Evolutionary conservation across 2,329 filamentous ascomycete genomes (phyloP).

Genomic region (Ceratocystis smalleyi): DNA sequence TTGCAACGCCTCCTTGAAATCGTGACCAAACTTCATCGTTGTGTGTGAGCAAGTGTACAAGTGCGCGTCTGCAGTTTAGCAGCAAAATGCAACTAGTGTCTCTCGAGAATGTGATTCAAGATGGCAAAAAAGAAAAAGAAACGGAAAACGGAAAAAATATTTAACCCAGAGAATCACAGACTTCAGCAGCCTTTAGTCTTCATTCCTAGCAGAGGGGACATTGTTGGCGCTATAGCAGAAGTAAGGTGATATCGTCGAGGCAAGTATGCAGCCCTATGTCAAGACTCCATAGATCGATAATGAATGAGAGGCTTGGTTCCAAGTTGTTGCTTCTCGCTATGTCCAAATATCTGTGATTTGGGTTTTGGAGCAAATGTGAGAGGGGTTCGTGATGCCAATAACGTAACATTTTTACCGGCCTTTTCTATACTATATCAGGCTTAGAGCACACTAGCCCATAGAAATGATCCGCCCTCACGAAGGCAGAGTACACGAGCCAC

Average conservation of each 20-base stretch:
- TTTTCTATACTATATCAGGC: not conserved
- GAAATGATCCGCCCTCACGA: not conserved
- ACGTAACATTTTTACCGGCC: not conserved
- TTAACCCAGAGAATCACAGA: not conserved
- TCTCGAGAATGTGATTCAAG: not conserved
- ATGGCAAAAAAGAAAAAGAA: no score
- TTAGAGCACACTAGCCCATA: not conserved
- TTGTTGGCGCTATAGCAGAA: not conserved
- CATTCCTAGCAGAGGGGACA: not conserved
- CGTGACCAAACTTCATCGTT: conserved; percentile 73
- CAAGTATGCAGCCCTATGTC: not conserved
- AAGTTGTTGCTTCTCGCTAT: not conserved
- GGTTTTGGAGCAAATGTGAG: no score
- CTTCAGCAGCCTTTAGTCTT: not conserved
- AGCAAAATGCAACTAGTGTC: not conserved
- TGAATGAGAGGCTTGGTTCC: not conserved
- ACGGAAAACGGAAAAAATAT: not conserved
- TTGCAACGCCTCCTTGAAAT: conserved; percentile 54
- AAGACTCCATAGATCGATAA: not conserved
- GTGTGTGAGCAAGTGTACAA: not conserved
- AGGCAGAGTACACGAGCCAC: not conserved
- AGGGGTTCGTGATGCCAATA: not conserved
- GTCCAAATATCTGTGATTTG: not conserved
- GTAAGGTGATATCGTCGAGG: not conserved
- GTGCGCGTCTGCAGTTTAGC: not conserved